phyloP scores from a whole-genome alignment of 2,329 filamentous ascomycete genomes.

The Celoporthe dispersa region DNA sequence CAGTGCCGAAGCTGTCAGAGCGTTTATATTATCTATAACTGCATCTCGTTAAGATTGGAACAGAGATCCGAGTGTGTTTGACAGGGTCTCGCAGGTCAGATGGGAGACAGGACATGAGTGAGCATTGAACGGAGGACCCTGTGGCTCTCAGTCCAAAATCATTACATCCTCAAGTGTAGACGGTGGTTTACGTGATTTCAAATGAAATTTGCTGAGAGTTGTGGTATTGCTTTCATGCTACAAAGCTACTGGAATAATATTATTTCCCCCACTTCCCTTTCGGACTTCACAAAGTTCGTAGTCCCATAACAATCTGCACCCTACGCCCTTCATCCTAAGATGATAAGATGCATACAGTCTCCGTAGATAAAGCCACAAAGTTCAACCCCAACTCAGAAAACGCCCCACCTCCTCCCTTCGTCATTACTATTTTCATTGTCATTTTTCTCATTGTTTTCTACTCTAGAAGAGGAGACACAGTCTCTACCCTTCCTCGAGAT shows the following conservation, averaged over 20 bases:
- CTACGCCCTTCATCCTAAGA: not conserved
- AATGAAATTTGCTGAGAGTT: not conserved
- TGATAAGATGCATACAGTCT: not conserved
- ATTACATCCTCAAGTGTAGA: not conserved
- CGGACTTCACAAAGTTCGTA: not conserved
- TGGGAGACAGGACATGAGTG: not conserved
- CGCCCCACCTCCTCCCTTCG: slow-evolving; percentile 1
- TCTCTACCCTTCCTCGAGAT: not conserved
- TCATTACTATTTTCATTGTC: not conserved
- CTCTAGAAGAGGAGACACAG: not conserved
- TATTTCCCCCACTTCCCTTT: not conserved
- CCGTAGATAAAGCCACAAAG: not conserved
- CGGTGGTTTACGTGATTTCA: not conserved
- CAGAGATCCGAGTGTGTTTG: not conserved
- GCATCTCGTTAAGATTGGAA: too few relatives aligned
- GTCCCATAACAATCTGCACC: not conserved
- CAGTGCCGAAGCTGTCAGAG: not conserved
- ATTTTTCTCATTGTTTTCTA: not conserved
- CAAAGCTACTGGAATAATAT: not conserved
- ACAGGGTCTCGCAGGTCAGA: not conserved
- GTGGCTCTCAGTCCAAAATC: not conserved
- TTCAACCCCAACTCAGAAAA: not conserved
- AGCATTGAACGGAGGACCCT: not conserved
- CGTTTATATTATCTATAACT: too few relatives aligned
- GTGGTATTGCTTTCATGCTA: not conserved